Evolutionary conservation across 2,329 filamentous ascomycete genomes (phyloP), one percentile per base, ranked within the genome.

Genomic region (Lachnellula willkommii): DNA sequence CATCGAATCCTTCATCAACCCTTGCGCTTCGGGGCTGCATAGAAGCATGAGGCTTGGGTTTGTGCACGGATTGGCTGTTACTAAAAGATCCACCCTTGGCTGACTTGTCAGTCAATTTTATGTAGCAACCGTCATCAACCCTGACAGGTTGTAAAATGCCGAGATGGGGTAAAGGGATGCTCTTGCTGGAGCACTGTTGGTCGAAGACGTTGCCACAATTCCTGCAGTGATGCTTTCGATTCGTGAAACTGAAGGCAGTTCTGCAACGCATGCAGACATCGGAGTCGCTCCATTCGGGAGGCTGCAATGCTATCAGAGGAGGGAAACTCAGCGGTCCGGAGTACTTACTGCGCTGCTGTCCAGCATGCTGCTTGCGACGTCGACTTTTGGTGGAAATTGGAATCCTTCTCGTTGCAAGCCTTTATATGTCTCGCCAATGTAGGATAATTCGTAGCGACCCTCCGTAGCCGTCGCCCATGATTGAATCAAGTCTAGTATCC

Each of bases 151-250:
- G 87, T 68, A 91, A 76, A 62, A 99, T 97, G 59, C 94, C 94
- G 14, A 99, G 81, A 70, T 97, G 94, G 14, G 94, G 93, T 15
- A 99, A 77, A 5, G 94, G 87, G 42, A 96, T 80, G 22, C 81
- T 84, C 75, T 97, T 97, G 76, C 84, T 87, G 14, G 93, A 97
- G 70, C 94, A 99, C 66, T 94, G 87, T 62, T 93, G 90, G 69
- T 96, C 95, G 71, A 99, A 99, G 67, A 95, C 94, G 72, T 94
- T 96, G 51, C 94, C 94, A 68, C 94, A 99, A 72, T 99, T 99
- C 63, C 94, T 86, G 69, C 94, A 99, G 72, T 99, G 94, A 70
- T 99, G 94, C 71, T 97, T 99, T 68, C 94, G 87, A 72, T 99
- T 99, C 54, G 93, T 99, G 69, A 99, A 96, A 48, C 90, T 96